Percentiles rank a stretch among this genome's conserved stretches.
These are phyloP conservation scores for Pholiota molesta DNA, from an alignment of 768 basidiomycete species.

Conservation along the genomic window DNA sequence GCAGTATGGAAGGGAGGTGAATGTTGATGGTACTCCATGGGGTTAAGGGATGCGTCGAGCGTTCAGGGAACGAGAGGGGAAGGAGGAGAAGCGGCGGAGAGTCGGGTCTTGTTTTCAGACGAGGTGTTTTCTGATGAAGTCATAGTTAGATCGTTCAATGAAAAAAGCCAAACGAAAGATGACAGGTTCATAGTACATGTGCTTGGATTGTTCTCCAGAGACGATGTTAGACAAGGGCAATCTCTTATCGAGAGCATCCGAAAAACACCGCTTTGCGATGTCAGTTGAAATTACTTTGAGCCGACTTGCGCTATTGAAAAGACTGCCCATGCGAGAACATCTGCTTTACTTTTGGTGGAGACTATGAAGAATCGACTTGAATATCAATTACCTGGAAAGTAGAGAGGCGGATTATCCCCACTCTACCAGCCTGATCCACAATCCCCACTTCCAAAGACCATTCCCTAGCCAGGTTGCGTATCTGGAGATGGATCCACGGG, in stretches of 20 bases:
- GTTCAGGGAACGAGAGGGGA: slow-evolving; percentile 64
- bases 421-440: slow-evolving; percentile 60
- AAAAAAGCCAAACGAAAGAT: background rate
- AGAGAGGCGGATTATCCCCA: slow-evolving; percentile 67
- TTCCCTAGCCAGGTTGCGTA: slow-evolving; percentile 64
- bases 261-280: too few relatives aligned
- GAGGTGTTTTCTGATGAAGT: slow-evolving; percentile 53
- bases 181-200: background rate
- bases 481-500: slow-evolving; percentile 77
- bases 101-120: slow-evolving; percentile 40
- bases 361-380: background rate
- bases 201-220: background rate
- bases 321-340: too few relatives aligned
- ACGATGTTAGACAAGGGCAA: too few relatives aligned
- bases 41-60: slow-evolving; percentile 61
- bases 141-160: slow-evolving; percentile 8
- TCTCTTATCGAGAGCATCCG: too few relatives aligned
- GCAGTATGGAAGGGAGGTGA: slow-evolving; percentile 60
- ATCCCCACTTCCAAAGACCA: slow-evolving; percentile 81
- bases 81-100: slow-evolving; percentile 67
- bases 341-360: background rate
- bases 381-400: slow-evolving; percentile 73
- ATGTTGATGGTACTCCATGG: slow-evolving; percentile 69
- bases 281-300: too few relatives aligned
- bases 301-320: too few relatives aligned